phyloP scores from a whole-genome alignment of 805 yeast genomes.

The Suhomyces sp. region DNA sequence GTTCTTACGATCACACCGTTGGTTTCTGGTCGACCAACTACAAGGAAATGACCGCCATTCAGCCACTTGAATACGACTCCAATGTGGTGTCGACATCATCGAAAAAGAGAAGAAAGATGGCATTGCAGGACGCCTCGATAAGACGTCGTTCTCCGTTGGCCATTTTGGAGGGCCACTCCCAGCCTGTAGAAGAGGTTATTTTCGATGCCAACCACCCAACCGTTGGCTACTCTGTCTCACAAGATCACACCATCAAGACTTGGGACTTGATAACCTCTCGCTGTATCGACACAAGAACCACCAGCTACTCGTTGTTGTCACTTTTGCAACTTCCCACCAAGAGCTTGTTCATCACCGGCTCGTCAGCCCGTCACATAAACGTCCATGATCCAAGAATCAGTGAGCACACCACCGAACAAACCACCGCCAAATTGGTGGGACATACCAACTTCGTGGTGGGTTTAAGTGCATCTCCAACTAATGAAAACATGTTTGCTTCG shows the following conservation, averaged over 20 bases:
- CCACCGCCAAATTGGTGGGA: conserved; percentile 67
- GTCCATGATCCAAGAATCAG: conserved; percentile 84
- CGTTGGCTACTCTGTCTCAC: conserved; percentile 91
- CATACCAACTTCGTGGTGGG: conserved; percentile 89
- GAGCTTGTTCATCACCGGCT: conserved; percentile 84
- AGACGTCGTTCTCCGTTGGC: conserved; percentile 82
- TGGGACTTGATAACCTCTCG: conserved; percentile 92
- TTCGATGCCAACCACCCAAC: conserved; percentile 72
- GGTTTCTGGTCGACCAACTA: conserved; percentile 87
- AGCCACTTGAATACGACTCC: conserved; percentile 41
- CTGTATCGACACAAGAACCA: conserved; percentile 82
- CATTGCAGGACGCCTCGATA: conserved; percentile 69
- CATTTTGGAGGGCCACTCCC: conserved; percentile 74
- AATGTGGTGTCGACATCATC: conserved; percentile 64
- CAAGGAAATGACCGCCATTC: conserved; percentile 72
- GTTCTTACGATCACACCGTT: conserved; percentile 73
- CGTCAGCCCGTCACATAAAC: conserved; percentile 95
- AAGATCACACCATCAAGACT: conserved; percentile 91
- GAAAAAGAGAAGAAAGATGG: conserved; percentile 83
- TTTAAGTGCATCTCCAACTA: conserved; percentile 70
- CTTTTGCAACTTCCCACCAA: conserved; percentile 63
- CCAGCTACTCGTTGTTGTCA: conserved; percentile 81
- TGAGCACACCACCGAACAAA: conserved; percentile 57
- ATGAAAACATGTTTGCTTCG: conserved; percentile 78
- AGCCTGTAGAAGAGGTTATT: conserved; percentile 82